These are phyloP conservation scores for Tetrapisispora nanseiensis DNA, from an alignment of 805 yeast genomes.

Conservation along the genomic window DNA sequence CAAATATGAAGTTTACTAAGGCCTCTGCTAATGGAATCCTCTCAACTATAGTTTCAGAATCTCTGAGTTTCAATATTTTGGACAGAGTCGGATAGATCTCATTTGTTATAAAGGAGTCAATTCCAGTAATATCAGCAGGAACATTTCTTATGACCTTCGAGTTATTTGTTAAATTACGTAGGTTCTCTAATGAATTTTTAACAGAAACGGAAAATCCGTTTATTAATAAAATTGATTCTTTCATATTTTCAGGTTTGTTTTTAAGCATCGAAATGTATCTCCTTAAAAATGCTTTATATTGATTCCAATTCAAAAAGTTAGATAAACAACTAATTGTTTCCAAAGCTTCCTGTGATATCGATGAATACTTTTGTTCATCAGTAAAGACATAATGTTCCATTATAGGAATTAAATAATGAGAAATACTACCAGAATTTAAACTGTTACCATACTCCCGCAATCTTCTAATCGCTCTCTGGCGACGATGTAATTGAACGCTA, in stretches of 20 bases:
- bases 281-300: slow-evolving; percentile 62
- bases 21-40: slow-evolving; percentile 81
- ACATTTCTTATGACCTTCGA: slow-evolving; percentile 25
- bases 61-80: slow-evolving; percentile 49
- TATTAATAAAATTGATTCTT: slow-evolving; percentile 49
- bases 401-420: slow-evolving; percentile 77
- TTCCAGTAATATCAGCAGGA: slow-evolving; percentile 18
- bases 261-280: slow-evolving; percentile 51
- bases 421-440: slow-evolving; percentile 48
- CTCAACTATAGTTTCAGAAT: slow-evolving; percentile 67
- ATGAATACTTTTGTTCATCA: slow-evolving; percentile 47
- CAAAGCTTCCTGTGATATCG: slow-evolving; percentile 57
- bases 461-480: slow-evolving; percentile 72
- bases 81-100: slow-evolving; percentile 56
- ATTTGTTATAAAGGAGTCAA: slow-evolving; percentile 40
- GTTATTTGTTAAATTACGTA: slow-evolving; percentile 13
- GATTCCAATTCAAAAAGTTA: slow-evolving; percentile 60
- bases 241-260: slow-evolving; percentile 39
- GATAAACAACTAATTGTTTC: slow-evolving; percentile 51
- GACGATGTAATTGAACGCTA: slow-evolving; percentile 78
- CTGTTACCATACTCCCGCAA: slow-evolving; percentile 40
- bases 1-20: slow-evolving; percentile 52
- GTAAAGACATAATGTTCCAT: slow-evolving; percentile 69
- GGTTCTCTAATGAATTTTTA: slow-evolving; percentile 26
- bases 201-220: slow-evolving; percentile 48